Evolutionary conservation across 768 basidiomycete species (phyloP), one percentile per base, ranked within the genome.

Genomic region (Termitomyces sp.): DNA sequence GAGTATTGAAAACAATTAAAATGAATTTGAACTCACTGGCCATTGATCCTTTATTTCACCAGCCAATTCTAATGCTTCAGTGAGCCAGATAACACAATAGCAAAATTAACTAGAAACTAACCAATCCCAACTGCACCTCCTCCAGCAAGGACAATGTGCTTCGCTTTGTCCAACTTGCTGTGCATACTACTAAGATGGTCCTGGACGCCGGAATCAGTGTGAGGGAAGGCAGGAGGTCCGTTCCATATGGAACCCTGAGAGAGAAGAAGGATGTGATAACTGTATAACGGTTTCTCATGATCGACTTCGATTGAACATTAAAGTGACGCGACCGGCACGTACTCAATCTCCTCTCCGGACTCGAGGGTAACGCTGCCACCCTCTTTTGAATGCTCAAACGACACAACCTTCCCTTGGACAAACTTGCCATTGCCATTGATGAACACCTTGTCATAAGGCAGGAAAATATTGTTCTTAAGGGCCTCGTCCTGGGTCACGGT

Each of bases 201-300:
- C 22, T 66, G 29, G 2, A 68, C 61, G 13, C 66, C 71, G 3
- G 62, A 62, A 29, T 65, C 67, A 7, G 55, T 63, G n/a, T 70
- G 61, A 0, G 82, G 83, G 54, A 86, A 71, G 11, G 68, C 66
- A 42, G 79, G 38, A 0, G 80, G 79, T 0, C 80, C 84, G 9
- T 63, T 59, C 82, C 83, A 89, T 3, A 56, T 66, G 27, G 74
- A 73, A 1, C 88, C 88, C 3, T 86, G 74, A 0, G 84, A 76
- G 35, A 90, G 66, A 38, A 89, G 74, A 36, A 90, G 80, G 32
- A 79, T 66, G n/a, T 76, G 76, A 64, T 83, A 90, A 18, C 62
- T 63, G 23, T n/a, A 40, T 18, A 38, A 42, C 31, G 18, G n/a
- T 23, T 40, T 54, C 25, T 18, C 16, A 31, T 29, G 5, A 38